A percentile compares a stretch with the other conserved stretches of the same genome.
These are phyloP conservation scores for Themeda triandra DNA, from an alignment of 176 grass and related monocot genomes.

Conservation along the genomic window DNA sequence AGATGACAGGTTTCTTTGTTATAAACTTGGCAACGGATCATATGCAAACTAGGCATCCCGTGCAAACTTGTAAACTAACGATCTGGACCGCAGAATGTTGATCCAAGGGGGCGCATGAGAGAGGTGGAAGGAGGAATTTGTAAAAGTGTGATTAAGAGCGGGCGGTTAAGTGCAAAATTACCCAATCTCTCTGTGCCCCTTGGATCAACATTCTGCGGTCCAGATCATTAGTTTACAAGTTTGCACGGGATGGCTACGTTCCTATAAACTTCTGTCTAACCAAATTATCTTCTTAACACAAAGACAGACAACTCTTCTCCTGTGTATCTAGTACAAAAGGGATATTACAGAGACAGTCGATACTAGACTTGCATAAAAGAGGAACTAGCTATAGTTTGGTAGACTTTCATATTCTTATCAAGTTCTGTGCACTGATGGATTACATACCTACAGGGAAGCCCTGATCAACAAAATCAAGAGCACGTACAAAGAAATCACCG, in stretches of 20 bases:
- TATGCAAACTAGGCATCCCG: no score
- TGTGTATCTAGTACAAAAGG: not conserved
- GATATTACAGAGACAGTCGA: not conserved
- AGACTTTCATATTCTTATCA: not conserved
- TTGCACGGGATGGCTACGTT: no score
- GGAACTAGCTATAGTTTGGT: not conserved
- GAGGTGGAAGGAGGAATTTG: no score
- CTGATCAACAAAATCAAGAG: constrained; percentile 54
- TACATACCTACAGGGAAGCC: constrained; percentile 41
- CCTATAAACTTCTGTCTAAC: not conserved
- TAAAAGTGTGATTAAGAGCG: no score
- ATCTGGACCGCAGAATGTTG: no score
- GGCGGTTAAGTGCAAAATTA: no score
- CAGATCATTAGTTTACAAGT: no score
- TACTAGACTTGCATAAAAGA: not conserved
- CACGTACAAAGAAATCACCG: constrained; percentile 52
- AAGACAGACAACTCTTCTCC: not conserved
- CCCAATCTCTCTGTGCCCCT: no score
- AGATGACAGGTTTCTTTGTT: not conserved
- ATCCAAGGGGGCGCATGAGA: no score
- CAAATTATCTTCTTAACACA: not conserved
- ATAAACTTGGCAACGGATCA: no score
- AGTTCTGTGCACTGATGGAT: not conserved
- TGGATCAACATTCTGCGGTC: no score
- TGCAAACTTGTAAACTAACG: no score